Percentiles rank a stretch among this genome's conserved stretches.
These are phyloP conservation scores for Ophiocordyceps camponoti-rufipedis DNA, from an alignment of 2,329 filamentous ascomycete species.

Conservation along the genomic window DNA sequence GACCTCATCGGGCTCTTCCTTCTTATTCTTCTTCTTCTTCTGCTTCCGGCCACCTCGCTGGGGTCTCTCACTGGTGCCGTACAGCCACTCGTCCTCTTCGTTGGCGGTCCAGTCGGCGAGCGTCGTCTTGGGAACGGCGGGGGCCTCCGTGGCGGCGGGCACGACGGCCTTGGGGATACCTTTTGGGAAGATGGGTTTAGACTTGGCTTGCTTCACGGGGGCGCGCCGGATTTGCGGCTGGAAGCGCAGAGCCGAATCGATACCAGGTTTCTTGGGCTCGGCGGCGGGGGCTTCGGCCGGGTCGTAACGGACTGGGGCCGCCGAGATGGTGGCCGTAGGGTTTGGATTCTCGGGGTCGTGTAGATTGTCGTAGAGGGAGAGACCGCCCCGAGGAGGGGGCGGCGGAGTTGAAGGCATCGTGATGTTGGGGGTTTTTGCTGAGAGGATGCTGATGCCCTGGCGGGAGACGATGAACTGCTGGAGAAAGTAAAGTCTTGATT, in stretches of 20 bases:
- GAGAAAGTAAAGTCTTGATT: too few species aligned
- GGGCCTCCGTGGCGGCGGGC: slow-evolving; percentile 8
- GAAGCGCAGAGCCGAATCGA: slow-evolving; percentile 53
- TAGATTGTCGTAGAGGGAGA: slow-evolving; percentile 74
- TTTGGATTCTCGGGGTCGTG: slow-evolving; percentile 39
- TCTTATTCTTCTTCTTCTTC: slow-evolving; percentile 54
- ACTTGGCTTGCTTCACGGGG: slow-evolving; percentile 36
- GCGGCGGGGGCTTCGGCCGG: slow-evolving; percentile 25
- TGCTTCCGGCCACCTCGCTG: slow-evolving; percentile 64
- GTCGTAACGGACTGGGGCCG: slow-evolving; percentile 56
- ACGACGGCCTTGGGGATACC: slow-evolving; percentile 10
- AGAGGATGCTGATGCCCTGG: background rate
- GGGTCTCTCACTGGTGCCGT: slow-evolving; percentile 42
- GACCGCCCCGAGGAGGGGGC: slow-evolving; percentile 24
- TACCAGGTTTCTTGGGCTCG: slow-evolving; percentile 37
- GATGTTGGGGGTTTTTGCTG: background rate
- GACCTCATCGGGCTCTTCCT: slow-evolving; percentile 37
- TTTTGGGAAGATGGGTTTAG: slow-evolving; percentile 42
- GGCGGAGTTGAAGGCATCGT: slow-evolving; percentile 16
- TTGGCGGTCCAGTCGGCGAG: slow-evolving; percentile 67
- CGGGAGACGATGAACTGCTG: background rate
- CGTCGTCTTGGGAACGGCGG: slow-evolving; percentile 37
- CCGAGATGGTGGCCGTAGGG: slow-evolving; percentile 49
- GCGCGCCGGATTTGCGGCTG: slow-evolving; percentile 64
- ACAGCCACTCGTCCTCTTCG: slow-evolving; percentile 67